phyloP scores from a whole-genome alignment of 176 grass and related monocot genomes.

The Coix lacrymajobi region DNA sequence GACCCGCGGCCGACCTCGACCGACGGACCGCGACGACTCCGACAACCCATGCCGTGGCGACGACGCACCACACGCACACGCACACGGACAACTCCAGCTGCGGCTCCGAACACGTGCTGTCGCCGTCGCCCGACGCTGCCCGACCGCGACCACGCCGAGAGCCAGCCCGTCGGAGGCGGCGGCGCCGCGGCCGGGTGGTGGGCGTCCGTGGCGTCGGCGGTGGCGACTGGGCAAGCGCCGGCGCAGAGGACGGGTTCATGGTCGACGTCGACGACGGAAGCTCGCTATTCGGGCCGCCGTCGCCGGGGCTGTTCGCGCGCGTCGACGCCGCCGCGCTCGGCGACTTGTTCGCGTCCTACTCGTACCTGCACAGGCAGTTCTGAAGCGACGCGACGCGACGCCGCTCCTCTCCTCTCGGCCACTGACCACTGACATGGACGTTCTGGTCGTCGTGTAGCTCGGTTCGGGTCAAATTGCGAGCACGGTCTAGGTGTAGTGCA shows the following conservation, averaged over 20 bases:
- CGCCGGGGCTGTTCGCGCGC: constrained; percentile 22
- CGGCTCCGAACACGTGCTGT: constrained; percentile 67
- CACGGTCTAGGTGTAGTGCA: neutral
- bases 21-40: constrained; percentile 44
- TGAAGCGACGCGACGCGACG: neutral
- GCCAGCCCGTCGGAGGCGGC: constrained; percentile 29
- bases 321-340: constrained; percentile 33
- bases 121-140: constrained; percentile 60
- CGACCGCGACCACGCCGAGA: constrained; percentile 65
- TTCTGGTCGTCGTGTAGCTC: neutral
- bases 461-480: neutral
- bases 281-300: constrained; percentile 24
- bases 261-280: neutral
- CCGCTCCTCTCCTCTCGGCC: neutral
- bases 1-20: neutral
- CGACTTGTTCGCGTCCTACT: constrained; percentile 37
- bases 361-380: constrained; percentile 54
- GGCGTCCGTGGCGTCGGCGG: neutral
- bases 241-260: constrained; percentile 13
- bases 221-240: constrained; percentile 9
- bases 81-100: constrained; percentile 40
- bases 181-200: neutral
- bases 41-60: constrained; percentile 15
- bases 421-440: constrained; percentile 30
- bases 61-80: neutral